Conservation (phyloP, 805 yeast species). For the Starmerella davenportii region DNA sequence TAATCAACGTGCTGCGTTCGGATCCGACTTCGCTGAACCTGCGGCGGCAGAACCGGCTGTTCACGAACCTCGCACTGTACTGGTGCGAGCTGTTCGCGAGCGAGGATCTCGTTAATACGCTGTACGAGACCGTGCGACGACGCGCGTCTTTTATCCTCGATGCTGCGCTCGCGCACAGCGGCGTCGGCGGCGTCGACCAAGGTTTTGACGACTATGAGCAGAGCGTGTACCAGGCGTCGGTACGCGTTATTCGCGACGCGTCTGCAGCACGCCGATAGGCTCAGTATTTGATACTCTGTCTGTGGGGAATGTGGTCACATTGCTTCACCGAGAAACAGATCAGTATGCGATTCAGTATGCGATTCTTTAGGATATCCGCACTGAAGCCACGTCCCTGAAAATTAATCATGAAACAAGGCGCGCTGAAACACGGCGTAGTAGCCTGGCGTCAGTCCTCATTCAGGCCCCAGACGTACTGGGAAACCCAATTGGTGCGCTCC, state of each 20-base stretch:
- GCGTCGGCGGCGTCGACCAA: slow-evolving; percentile 21
- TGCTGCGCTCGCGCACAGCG: slow-evolving; percentile 37
- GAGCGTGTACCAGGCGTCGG: slow-evolving; percentile 15
- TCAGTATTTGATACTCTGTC: not conserved
- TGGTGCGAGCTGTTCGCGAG: slow-evolving; percentile 66
- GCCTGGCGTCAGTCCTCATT: no score
- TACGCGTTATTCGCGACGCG: slow-evolving; percentile 8
- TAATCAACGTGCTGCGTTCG: slow-evolving; percentile 66
- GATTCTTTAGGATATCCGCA: no score
- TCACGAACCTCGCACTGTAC: slow-evolving; percentile 48
- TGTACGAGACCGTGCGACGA: slow-evolving; percentile 34
- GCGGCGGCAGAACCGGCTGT: slow-evolving; percentile 47
- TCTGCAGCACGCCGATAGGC: not conserved
- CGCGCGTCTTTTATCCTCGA: slow-evolving; percentile 60
- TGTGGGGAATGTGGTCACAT: no score
- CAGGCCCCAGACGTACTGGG: no score
- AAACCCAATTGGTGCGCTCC: no score
- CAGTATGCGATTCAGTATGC: no score
- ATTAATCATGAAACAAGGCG: no score
- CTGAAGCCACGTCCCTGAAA: no score
- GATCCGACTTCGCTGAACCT: slow-evolving; percentile 50
- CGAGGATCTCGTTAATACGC: slow-evolving; percentile 37
- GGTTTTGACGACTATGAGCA: slow-evolving; percentile 27
- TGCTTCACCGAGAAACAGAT: no score
- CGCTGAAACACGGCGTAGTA: no score